phyloP scores from a whole-genome alignment of 208 protist species.

The Trypanosoma caninum region DNA sequence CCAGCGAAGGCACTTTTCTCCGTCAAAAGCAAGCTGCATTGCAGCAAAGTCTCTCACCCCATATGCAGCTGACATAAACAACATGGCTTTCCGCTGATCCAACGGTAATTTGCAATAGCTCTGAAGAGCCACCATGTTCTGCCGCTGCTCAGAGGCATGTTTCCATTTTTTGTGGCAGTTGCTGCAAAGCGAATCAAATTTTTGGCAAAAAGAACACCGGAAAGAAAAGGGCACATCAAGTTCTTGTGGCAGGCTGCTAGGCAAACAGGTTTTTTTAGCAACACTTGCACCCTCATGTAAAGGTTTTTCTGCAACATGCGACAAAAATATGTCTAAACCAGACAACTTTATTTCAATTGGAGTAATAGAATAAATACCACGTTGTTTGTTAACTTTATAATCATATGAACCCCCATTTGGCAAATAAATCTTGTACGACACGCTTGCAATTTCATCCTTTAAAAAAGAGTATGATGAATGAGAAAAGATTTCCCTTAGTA shows the following conservation, averaged over 20 bases:
- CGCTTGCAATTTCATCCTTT: too few relatives aligned
- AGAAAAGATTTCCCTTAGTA: too few relatives aligned
- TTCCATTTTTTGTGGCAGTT: constrained; percentile 42
- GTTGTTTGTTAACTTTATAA: background rate
- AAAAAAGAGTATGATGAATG: too few relatives aligned
- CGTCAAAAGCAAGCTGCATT: constrained; percentile 32
- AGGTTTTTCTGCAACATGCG: background rate
- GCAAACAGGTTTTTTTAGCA: background rate
- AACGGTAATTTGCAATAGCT: constrained; percentile 31
- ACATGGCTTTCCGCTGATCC: constrained; percentile 15
- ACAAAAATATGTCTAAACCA: constrained; percentile 19
- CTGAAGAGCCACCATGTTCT: constrained; percentile 5
- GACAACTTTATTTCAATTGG: constrained; percentile 15
- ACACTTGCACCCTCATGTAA: background rate
- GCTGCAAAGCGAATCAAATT: constrained; percentile 54
- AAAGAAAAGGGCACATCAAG: constrained; percentile 43
- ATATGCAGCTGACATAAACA: constrained; percentile 34
- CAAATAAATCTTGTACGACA: too few relatives aligned
- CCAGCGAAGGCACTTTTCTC: constrained; percentile 5
- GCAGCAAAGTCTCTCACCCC: constrained; percentile 35
- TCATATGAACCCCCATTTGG: background rate
- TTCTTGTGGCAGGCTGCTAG: constrained; percentile 22
- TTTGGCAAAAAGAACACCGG: constrained; percentile 48
- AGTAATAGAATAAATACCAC: constrained; percentile 4
- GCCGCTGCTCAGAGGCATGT: constrained; percentile 19